Evolutionary conservation across 2,329 filamentous ascomycete genomes (phyloP).

Genomic region (Falciphora oryzae): DNA sequence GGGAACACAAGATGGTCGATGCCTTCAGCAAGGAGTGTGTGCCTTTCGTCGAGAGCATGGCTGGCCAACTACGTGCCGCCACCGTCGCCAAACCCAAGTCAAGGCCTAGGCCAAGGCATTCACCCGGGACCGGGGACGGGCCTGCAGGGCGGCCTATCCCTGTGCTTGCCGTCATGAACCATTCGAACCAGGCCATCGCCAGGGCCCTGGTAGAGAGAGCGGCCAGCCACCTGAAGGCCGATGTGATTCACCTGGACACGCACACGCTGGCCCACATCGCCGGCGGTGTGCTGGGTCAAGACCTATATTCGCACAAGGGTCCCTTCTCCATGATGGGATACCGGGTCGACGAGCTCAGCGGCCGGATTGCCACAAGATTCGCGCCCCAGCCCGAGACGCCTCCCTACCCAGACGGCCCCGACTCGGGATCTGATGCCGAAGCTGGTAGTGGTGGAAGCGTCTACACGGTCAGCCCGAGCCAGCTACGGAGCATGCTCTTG

Average conservation of each 20-base stretch:
- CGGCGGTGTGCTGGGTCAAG: constrained; percentile 64
- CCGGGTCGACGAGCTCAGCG: constrained; percentile 47
- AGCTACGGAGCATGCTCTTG: background rate
- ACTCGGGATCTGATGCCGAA: constrained; percentile 14
- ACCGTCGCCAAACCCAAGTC: constrained; percentile 15
- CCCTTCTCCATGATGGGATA: constrained; percentile 51
- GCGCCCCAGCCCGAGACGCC: constrained; percentile 29
- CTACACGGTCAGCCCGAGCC: background rate
- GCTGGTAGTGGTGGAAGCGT: background rate
- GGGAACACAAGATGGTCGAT: background rate
- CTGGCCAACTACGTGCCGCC: constrained; percentile 23
- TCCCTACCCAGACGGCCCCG: constrained; percentile 26
- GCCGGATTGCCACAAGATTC: constrained; percentile 35
- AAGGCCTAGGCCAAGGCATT: constrained; percentile 8
- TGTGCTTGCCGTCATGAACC: constrained; percentile 29
- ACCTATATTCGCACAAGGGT: constrained; percentile 40
- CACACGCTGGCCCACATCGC: constrained; percentile 65
- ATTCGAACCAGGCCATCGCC: constrained; percentile 24
- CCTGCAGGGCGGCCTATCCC: constrained; percentile 26
- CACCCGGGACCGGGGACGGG: constrained; percentile 12
- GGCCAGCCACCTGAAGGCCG: constrained; percentile 44
- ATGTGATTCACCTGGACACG: constrained; percentile 63
- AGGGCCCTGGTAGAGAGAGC: constrained; percentile 23
- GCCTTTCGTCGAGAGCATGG: constrained; percentile 5
- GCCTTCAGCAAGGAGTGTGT: constrained; percentile 6